A percentile compares a stretch with the other conserved stretches of the same genome.
Conservation (phyloP, 1,284 basidiomycete genomes). For the Tylopilus orsonianus region DNA sequence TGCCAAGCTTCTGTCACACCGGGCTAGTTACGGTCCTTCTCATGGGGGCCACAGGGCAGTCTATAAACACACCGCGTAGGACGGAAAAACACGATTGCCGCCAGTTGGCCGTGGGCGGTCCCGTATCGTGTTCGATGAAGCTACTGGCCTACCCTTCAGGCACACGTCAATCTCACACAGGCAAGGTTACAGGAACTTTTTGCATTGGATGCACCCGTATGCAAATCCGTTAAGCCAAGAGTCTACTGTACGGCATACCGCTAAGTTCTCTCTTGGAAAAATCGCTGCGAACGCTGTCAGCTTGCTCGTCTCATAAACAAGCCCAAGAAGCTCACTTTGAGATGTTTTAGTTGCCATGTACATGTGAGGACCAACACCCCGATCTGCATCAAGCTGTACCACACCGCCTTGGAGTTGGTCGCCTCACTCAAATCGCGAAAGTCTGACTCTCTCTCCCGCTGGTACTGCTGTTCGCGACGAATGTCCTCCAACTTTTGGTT, state of each 20-base stretch:
- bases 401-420: slow-evolving; percentile 88
- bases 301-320: background rate
- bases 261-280: slow-evolving; percentile 90
- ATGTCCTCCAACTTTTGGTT: slow-evolving; percentile 94
- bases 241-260: slow-evolving; percentile 45
- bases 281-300: slow-evolving; percentile 50
- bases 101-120: no score
- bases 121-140: no score
- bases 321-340: slow-evolving; percentile 62
- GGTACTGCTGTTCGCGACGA: slow-evolving; percentile 95
- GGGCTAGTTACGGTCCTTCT: no score
- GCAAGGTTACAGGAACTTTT: background rate
- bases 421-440: slow-evolving; percentile 88
- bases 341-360: slow-evolving; percentile 89
- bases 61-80: background rate
- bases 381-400: slow-evolving; percentile 91
- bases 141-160: no score
- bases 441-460: slow-evolving; percentile 92
- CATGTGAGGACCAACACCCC: slow-evolving; percentile 82
- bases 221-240: slow-evolving; percentile 8
- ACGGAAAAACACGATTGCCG: background rate
- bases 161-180: background rate
- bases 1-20: slow-evolving; percentile 13
- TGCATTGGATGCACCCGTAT: background rate
- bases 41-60: no score